These are phyloP conservation scores for Geotrichum ghanense DNA, from an alignment of 805 yeast species.

Conservation along the genomic window DNA sequence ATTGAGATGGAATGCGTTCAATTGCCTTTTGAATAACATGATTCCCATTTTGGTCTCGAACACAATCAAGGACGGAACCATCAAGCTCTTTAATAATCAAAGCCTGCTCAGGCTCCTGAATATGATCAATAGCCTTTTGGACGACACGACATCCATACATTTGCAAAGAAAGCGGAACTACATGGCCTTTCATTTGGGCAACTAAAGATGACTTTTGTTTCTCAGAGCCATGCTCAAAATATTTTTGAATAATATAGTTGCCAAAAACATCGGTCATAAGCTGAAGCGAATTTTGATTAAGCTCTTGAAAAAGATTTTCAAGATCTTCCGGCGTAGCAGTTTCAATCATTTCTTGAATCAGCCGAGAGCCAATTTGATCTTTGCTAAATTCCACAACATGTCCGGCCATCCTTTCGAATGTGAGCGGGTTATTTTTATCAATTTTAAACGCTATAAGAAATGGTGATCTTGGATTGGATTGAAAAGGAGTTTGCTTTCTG, in stretches of 20 bases:
- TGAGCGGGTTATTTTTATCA: neutral
- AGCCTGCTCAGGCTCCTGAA: conserved; percentile 61
- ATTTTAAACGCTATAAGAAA: neutral
- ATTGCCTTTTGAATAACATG: conserved; percentile 92
- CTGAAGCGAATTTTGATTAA: conserved; percentile 56
- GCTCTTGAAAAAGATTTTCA: conserved; percentile 74
- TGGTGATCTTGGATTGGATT: neutral
- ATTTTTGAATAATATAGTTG: conserved; percentile 86
- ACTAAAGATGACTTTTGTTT: conserved; percentile 64
- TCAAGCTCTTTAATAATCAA: conserved; percentile 45
- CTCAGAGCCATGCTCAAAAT: conserved; percentile 62
- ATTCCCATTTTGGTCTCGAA: conserved; percentile 89
- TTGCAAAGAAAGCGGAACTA: conserved; percentile 73
- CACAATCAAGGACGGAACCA: conserved; percentile 64
- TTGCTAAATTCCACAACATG: conserved; percentile 85
- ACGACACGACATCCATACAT: conserved; percentile 96
- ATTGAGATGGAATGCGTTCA: conserved; percentile 54
- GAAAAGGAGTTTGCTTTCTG: neutral
- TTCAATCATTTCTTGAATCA: conserved; percentile 80
- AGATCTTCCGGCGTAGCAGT: conserved; percentile 53
- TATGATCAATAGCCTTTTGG: conserved; percentile 82
- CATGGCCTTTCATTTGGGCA: conserved; percentile 56
- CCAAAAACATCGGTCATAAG: conserved; percentile 72
- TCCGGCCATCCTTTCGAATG: conserved; percentile 31
- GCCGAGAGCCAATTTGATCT: conserved; percentile 96